Evolutionary conservation across 371 early-diverging fungal genomes (phyloP), one percentile per base, ranked within the genome.

Genomic region (Haplosporangium sp.): DNA sequence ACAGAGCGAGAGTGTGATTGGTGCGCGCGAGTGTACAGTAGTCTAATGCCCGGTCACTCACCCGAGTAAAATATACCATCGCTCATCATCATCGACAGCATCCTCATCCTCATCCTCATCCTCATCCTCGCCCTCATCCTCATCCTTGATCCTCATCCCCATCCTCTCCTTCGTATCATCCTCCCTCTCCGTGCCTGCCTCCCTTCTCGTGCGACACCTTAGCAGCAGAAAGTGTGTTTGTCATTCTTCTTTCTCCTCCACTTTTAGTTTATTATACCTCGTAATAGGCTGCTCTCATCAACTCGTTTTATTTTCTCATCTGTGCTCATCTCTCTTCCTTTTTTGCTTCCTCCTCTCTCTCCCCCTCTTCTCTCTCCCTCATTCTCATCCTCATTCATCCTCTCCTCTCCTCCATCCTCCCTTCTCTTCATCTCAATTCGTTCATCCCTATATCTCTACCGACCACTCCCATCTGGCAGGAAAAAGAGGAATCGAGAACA

Each of bases 321-420:
- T 14, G 51, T 47, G 64, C 64, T 59, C 59, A 40, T 53, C 55
- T 38, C 42, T 55, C 51, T 41, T 16, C 51, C 29, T 53, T 53
- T 42, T 37, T 43, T 47, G 10, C 55, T 50, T 62, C 51, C 60
- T 54, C 56, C 41, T 16, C 43, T 42, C 43, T 62, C 69, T 61
- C 56, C 69, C 21, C 54, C 14, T 47, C 60, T 55, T 55, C 55
- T 47, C 20, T 55, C 18, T 41, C 42, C 38, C 21, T 62, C 18
- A 40, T 45, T 37, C 55, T 60, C 29, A 47, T 20, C 20, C 16
- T 62, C 41, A 21, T n/a, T 53, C 46, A 16, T 53, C 51, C 13
- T 21, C 56, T 23, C 38, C 41, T 11, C 23, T 53, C 55, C 38
- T 23, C 62, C 46, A 40, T 37, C 45, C 36, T 48, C 46, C 57